phyloP scores from a whole-genome alignment of 805 yeast genomes.

The Ogataea kodamae region DNA sequence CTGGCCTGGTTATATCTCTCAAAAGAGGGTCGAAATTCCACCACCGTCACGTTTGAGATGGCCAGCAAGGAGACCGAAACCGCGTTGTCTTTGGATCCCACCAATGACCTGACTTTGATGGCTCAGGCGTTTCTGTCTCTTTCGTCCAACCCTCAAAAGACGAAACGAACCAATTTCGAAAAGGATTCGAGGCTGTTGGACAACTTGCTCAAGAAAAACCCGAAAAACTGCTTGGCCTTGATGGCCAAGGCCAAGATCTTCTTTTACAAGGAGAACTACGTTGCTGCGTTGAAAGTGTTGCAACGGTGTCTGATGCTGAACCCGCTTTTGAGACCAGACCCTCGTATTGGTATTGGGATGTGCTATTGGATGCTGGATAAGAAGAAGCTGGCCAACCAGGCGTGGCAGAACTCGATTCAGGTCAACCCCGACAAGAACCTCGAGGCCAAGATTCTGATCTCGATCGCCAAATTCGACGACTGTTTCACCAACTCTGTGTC shows the following conservation, averaged over 20 bases:
- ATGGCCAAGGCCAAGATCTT: slow-evolving; percentile 81
- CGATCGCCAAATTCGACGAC: slow-evolving; percentile 64
- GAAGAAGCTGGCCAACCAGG: slow-evolving; percentile 64
- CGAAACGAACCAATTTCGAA: slow-evolving; percentile 60
- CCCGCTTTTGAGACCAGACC: slow-evolving; percentile 83
- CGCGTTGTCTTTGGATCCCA: slow-evolving; percentile 45
- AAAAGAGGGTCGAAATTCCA: slow-evolving; percentile 32
- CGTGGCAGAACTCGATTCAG: slow-evolving; percentile 81
- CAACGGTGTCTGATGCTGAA: slow-evolving; percentile 77
- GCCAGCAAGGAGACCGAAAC: slow-evolving; percentile 36
- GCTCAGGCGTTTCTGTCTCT: slow-evolving; percentile 64
- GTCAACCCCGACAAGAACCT: slow-evolving; percentile 53
- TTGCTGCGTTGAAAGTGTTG: slow-evolving; percentile 71
- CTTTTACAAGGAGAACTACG: slow-evolving; percentile 68
- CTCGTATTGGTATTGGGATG: slow-evolving; percentile 90
- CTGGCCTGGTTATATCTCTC: slow-evolving; percentile 71
- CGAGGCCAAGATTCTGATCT: slow-evolving; percentile 62
- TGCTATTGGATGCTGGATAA: slow-evolving; percentile 90
- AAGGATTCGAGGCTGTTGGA: slow-evolving; percentile 71
- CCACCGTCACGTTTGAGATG: slow-evolving; percentile 24
- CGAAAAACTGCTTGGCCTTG: slow-evolving; percentile 68
- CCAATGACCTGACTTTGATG: slow-evolving; percentile 49
- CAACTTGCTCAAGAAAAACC: slow-evolving; percentile 48
- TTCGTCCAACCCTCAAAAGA: slow-evolving; percentile 61
- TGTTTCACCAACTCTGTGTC: slow-evolving; percentile 54